Evolutionary conservation across 257 asterid genomes (phyloP).

Genomic region (Salvia hispanica): DNA sequence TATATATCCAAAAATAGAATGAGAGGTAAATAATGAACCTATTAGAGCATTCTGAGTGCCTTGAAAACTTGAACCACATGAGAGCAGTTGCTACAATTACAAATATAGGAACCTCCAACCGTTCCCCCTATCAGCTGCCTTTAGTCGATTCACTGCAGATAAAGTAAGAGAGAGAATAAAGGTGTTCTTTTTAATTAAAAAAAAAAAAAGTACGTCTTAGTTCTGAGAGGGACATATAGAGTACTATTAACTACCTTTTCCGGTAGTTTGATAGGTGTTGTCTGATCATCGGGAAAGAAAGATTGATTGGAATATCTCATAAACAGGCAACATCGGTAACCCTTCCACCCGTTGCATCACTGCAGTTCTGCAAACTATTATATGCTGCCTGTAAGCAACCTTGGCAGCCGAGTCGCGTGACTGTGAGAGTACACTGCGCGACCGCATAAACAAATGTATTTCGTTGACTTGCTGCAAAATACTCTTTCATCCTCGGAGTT

Average conservation of each 20-base stretch:
- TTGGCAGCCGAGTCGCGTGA: constrained; percentile 50
- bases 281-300: constrained; percentile 58
- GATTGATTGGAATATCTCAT: constrained; percentile 56
- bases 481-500: constrained; percentile 54
- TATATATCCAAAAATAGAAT: too few species aligned
- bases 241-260: neutral
- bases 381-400: constrained; percentile 59
- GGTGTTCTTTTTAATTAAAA: too few species aligned
- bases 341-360: constrained; percentile 55
- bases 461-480: constrained; percentile 50
- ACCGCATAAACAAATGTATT: constrained; percentile 45
- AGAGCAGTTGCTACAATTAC: constrained; percentile 42
- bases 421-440: constrained; percentile 69
- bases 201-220: too few species aligned
- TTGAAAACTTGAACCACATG: constrained; percentile 50
- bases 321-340: constrained; percentile 68
- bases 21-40: too few species aligned
- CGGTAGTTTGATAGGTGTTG: constrained; percentile 34
- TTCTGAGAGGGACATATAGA: too few species aligned
- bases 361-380: constrained; percentile 53
- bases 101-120: constrained; percentile 60
- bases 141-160: constrained; percentile 15
- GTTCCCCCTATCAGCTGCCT: constrained; percentile 64
- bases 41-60: constrained; percentile 38
- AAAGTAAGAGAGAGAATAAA: too few species aligned